These are phyloP conservation scores for Polygonum aviculare DNA, from an alignment of 148 eudicot genomes.

Conservation along the genomic window DNA sequence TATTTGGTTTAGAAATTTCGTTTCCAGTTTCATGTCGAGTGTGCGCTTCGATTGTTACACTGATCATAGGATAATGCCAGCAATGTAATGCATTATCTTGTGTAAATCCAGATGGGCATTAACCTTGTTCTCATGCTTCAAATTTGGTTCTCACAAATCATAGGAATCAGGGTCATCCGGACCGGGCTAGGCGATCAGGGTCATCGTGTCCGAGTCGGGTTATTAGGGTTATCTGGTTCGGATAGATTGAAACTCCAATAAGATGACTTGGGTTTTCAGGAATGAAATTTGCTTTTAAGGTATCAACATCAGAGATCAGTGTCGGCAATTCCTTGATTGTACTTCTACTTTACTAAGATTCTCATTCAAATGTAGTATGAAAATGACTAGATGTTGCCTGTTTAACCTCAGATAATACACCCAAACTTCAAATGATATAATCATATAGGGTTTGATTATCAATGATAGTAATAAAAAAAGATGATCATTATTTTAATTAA, in stretches of 20 bases:
- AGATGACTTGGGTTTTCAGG: not conserved
- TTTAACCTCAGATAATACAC: not conserved
- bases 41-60: too few relatives aligned
- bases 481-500: too few relatives aligned
- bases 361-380: not conserved
- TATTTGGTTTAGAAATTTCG: too few relatives aligned
- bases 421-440: not conserved
- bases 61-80: too few relatives aligned
- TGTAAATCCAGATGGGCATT: too few relatives aligned
- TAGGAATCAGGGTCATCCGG: too few relatives aligned
- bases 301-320: not conserved
- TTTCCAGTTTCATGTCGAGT: too few relatives aligned
- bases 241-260: not conserved
- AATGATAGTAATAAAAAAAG: too few relatives aligned
- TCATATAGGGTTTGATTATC: not conserved
- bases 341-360: not conserved
- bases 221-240: not conserved
- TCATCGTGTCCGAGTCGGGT: not conserved
- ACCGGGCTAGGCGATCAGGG: too few relatives aligned
- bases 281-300: not conserved
- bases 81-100: not conserved
- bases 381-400: not conserved
- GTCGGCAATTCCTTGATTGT: constrained; percentile 9
- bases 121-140: too few relatives aligned
- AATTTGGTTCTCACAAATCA: not conserved